Evolutionary conservation across 371 early-diverging fungal species (phyloP), one percentile per base, ranked within the genome.

Genomic region (Entomophthora muscae): DNA sequence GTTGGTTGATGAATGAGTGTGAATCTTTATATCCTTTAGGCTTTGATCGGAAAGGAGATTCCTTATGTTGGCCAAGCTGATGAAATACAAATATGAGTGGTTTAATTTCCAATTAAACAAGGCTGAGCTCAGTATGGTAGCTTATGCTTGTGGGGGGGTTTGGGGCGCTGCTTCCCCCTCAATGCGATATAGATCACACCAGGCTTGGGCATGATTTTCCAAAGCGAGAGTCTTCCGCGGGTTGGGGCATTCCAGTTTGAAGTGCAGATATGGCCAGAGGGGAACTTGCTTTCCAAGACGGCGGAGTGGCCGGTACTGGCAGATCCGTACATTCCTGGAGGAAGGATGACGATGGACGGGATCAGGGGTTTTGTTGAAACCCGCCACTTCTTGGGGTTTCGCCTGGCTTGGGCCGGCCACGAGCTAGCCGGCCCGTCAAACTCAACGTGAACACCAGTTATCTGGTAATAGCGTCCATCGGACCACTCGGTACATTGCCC

Each of bases 401-500:
- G 42, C 42, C 42, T 60, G 17, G 61, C 61, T 22, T 33, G 22
- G 24, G 23, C 24, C 1, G 61, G 32, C 28, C 28, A 60, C 10
- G 29, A 32, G 23, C 30, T 13, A 31, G 61, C 61, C 22, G 29
- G 22, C 1, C 61, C 32, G 23, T 32, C 30, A 23, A 28, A 60
- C 17, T 27, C 61, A 1, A 60, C 17, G 21, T 60, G 61, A 32
- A 10, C 10, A 17, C 61, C 61, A 21, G 32, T 31, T 1, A 60
- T 10, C 23, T 60, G 61, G 51, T 22, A 28, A 32, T 60, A 60
- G 17, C 61, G 28, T 31, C 32, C 61, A 32, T 60, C 61, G 10
- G 32, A 24, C 61, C 61, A 60, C 21, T 60, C 61, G 28, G 61
- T 60, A 60, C 61, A 60, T 60, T 60, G 61, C 1, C 61, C 61